A percentile compares a stretch with the other conserved stretches of the same genome.
Conservation (phyloP, 352 stramenopile species). For the Globisporangium ultimum region DNA sequence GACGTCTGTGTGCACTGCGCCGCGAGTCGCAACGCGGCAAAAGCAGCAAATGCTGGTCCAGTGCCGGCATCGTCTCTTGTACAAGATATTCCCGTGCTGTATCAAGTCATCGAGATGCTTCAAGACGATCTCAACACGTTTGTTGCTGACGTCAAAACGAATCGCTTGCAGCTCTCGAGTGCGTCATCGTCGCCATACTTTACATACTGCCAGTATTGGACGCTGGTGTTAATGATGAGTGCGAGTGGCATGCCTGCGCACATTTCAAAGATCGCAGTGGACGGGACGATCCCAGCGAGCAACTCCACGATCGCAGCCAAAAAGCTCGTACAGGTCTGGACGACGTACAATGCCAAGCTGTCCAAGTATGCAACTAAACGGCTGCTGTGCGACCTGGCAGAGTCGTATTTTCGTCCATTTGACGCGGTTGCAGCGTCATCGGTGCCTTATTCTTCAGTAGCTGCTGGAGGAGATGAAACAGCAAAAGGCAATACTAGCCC, state of each 20-base stretch:
- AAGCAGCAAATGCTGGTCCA: neutral
- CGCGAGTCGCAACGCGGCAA: constrained; percentile 4
- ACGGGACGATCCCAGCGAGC: constrained; percentile 22
- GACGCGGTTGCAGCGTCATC: constrained; percentile 13
- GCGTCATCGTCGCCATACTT: constrained; percentile 30
- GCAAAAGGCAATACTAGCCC: neutral
- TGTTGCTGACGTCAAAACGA: constrained; percentile 63
- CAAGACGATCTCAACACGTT: constrained; percentile 52
- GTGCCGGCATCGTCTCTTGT: constrained; percentile 35
- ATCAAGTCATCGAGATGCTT: constrained; percentile 52
- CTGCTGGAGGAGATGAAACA: neutral
- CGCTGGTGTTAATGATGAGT: constrained; percentile 49
- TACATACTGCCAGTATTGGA: constrained; percentile 76
- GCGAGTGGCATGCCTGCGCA: constrained; percentile 54
- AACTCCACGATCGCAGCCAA: constrained; percentile 20
- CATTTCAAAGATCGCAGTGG: constrained; percentile 48
- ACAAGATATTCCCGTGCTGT: constrained; percentile 62
- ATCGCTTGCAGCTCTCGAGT: constrained; percentile 43
- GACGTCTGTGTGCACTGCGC: constrained; percentile 56
- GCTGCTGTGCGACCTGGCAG: constrained; percentile 58
- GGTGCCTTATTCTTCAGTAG: neutral
- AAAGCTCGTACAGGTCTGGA: constrained; percentile 60
- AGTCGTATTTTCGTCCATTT: constrained; percentile 59
- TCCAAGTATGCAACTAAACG: constrained; percentile 46
- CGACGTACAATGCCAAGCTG: constrained; percentile 49